Conservation (phyloP, 441 rosid species). For the Eruca vesicaria region DNA sequence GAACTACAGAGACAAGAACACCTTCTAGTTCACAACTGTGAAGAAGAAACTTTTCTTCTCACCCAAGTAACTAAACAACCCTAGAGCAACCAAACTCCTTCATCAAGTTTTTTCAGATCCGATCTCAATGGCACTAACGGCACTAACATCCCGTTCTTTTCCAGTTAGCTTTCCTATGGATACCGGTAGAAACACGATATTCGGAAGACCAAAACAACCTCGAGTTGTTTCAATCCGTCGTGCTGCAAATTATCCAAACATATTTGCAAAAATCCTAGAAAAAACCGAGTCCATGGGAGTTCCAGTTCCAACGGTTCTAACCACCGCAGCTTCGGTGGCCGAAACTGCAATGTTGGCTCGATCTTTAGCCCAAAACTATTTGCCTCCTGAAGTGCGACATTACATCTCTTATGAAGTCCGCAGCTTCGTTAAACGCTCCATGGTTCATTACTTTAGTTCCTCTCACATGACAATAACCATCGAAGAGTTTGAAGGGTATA, state of each 20-base stretch:
- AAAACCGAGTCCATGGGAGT: not conserved
- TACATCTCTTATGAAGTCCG: slow-evolving; percentile 19
- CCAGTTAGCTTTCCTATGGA: not conserved
- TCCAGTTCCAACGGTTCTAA: slow-evolving; percentile 31
- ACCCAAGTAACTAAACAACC: not conserved
- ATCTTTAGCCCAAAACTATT: slow-evolving; percentile 41
- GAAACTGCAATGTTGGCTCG: slow-evolving; percentile 51
- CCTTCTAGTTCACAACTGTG: not conserved
- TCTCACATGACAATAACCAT: slow-evolving; percentile 52
- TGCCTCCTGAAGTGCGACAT: slow-evolving; percentile 46
- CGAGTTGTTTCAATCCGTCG: not conserved
- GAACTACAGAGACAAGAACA: not conserved
- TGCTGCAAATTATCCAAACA: not conserved
- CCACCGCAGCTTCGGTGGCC: slow-evolving; percentile 59
- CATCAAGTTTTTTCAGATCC: too few relatives aligned
- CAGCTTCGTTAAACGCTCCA: slow-evolving; percentile 23
- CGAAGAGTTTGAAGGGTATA: slow-evolving; percentile 55
- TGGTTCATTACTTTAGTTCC: slow-evolving; percentile 41
- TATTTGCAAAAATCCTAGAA: slow-evolving; percentile 3
- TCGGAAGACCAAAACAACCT: not conserved
- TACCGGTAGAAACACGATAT: not conserved
- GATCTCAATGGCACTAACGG: too few relatives aligned
- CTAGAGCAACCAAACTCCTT: too few relatives aligned
- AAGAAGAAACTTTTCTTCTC: not conserved
- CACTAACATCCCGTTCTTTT: not conserved